Evolutionary conservation across 208 protist species (phyloP), one percentile per base, ranked within the genome.

Genomic region (Leishmania braziliensis): DNA sequence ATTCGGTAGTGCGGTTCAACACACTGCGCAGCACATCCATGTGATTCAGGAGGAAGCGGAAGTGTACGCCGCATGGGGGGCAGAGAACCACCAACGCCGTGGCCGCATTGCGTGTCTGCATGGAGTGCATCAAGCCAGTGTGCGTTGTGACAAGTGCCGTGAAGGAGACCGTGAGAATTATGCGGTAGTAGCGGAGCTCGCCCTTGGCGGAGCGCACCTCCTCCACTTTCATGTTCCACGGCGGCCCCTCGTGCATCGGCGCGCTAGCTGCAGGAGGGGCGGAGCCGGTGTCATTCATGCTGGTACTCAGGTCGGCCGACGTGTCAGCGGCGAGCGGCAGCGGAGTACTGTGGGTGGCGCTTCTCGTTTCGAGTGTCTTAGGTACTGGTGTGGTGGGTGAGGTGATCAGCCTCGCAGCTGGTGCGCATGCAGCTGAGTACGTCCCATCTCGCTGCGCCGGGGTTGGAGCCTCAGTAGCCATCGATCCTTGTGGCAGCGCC

Each of bases 41-140:
- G 82, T 95, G 92, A 50, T 91, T 54, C 8, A 94, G 81, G 10
- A 97, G 81, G 62, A 89, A 90, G 66, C 82, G 77, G 75, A 87
- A 93, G 77, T 95, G 88, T 29, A 77, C 71, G 16, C 89, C 88
- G 20, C 82, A 79, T 3, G 89, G 83, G 2, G 92, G 94, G 70
- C 89, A 95, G 16, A 83, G 84, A 48, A 97, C 72, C 54, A 95
- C 90, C 23, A 97, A 85, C 33, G 90, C 87, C 1, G 89, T 80
- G 16, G 92, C 94, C 29, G 89, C 83, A 72, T 89, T 78, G 51
- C 88, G 87, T 51, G 88, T 90, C 66, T 93, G 90, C 83, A 91
- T 88, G 48, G 88, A 86, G 69, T 88, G 82, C 86, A 93, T 75
- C 36, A 79, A 33, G 26, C 86, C 86, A 36, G 68, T 90, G 75